These are phyloP conservation scores for Ogataea sp. DNA, from an alignment of 805 yeast genomes.

Conservation along the genomic window DNA sequence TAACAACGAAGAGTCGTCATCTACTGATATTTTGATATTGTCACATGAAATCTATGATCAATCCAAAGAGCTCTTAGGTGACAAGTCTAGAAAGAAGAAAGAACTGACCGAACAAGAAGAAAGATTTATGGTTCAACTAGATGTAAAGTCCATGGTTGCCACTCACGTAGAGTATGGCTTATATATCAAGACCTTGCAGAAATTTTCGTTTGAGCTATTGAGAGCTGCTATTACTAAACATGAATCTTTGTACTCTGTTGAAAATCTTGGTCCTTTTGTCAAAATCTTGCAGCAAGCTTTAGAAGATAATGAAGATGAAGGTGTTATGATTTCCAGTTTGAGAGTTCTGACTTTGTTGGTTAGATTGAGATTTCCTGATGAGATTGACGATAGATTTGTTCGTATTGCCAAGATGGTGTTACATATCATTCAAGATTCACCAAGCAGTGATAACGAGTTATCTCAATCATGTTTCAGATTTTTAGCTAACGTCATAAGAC, in stretches of 20 bases:
- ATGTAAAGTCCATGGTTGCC: slow-evolving; percentile 43
- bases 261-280: slow-evolving; percentile 62
- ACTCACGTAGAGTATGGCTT: slow-evolving; percentile 49
- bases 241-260: slow-evolving; percentile 46
- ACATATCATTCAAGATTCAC: slow-evolving; percentile 62
- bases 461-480: slow-evolving; percentile 75
- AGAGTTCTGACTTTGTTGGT: slow-evolving; percentile 53
- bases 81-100: slow-evolving; percentile 9
- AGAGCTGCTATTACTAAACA: slow-evolving; percentile 64
- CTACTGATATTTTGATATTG: slow-evolving; percentile 52
- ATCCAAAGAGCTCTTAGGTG: slow-evolving; percentile 28
- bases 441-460: slow-evolving; percentile 69
- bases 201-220: slow-evolving; percentile 69
- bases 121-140: slow-evolving; percentile 69
- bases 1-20: slow-evolving; percentile 52
- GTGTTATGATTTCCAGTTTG: slow-evolving; percentile 62
- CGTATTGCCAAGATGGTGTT: slow-evolving; percentile 53
- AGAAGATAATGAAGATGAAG: slow-evolving; percentile 56
- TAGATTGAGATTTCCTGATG: slow-evolving; percentile 50
- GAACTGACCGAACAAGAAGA: slow-evolving; percentile 25
- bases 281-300: slow-evolving; percentile 61
- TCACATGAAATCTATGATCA: slow-evolving; percentile 67
- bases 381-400: slow-evolving; percentile 43
- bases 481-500: slow-evolving; percentile 63
- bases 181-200: slow-evolving; percentile 56